Evolutionary conservation across 2,329 filamentous ascomycete species (phyloP), one percentile per base, ranked within the genome.

Genomic region (Beauveria asiatica): DNA sequence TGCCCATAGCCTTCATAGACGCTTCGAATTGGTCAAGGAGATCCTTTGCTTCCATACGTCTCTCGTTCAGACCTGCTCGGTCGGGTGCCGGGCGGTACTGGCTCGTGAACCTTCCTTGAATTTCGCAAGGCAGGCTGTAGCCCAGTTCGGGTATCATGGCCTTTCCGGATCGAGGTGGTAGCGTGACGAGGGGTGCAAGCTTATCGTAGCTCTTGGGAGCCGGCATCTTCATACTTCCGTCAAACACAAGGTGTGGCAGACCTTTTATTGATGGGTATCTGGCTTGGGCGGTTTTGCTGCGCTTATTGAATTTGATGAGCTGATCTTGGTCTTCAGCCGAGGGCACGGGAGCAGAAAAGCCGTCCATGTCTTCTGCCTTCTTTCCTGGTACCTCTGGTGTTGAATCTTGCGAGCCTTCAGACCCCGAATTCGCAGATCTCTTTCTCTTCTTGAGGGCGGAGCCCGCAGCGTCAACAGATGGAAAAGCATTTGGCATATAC

Each of bases 181-280:
- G 62, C 7, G 76, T 75, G 17, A 78, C 73, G 27, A 78, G 66
- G 6, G 76, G 76, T 1, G 74, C 69, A 41, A 78, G 67, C 62
- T 78, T 77, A 50, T 78, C 76, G 58, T 76, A 77, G 58, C 74
- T 76, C 64, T 78, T 78, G 5, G 75, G 74, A 0, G 72, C 73
- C 39, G 76, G 71, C 51, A 78, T 68, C 62, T 75, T 77, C n/a
- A 72, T 67, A n/a, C 67, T 72, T 2, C 70, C 74, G 23, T 73
- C 70, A 37, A 70, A 74, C 2, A 73, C 67, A 5, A 78, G 66
- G 62, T 73, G 68, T 1, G 73, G 71, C 3, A 76, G 68, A 3
- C 75, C 76, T 39, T 71, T 72, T 33, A 77, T 72, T 0, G 72
- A 63, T 11, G 74, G 75, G 11, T 75, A 72, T 25, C 70, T 74